Percentiles rank a stretch among this genome's conserved stretches.
Evolutionary conservation across 257 asterid species (phyloP).

Genomic region (Oldenlandia corymbosa): DNA sequence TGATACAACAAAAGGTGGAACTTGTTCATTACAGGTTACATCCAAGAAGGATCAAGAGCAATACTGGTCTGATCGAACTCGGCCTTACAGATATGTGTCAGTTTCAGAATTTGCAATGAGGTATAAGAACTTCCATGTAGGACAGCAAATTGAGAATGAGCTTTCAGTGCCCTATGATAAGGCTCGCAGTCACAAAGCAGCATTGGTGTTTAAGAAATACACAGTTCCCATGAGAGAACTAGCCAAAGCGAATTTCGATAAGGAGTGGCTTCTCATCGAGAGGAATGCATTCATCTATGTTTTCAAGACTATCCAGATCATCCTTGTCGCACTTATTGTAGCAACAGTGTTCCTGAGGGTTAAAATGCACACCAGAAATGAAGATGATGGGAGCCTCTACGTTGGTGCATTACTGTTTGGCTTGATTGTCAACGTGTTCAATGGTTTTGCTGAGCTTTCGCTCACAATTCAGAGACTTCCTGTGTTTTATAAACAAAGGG

Average conservation of each 20-base stretch:
- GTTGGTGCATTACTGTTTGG: conserved; percentile 82
- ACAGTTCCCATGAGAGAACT: conserved; percentile 80
- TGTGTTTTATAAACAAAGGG: conserved; percentile 84
- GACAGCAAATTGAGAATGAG: conserved; percentile 54
- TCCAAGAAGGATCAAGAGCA: conserved; percentile 86
- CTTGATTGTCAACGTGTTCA: conserved; percentile 79
- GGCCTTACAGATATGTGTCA: conserved; percentile 62
- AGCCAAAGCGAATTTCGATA: conserved; percentile 58
- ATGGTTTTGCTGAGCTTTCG: conserved; percentile 85
- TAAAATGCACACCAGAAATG: conserved; percentile 59
- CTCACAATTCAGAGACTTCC: conserved; percentile 71
- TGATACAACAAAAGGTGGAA: no score
- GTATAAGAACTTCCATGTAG: conserved; percentile 63
- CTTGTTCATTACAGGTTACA: no score
- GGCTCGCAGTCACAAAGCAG: conserved; percentile 80
- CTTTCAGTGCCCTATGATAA: conserved; percentile 61
- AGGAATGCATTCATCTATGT: conserved; percentile 72
- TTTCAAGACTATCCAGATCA: conserved; percentile 82
- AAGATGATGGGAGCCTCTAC: conserved; percentile 69
- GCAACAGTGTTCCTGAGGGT: conserved; percentile 92
- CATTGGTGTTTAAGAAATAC: conserved; percentile 69
- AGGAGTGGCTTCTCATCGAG: conserved; percentile 88
- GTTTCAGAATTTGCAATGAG: conserved; percentile 58
- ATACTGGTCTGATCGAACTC: conserved; percentile 67
- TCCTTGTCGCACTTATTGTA: conserved; percentile 72